Evolutionary conservation across 345 rosid genomes (phyloP).

Genomic region (Streptanthus diversifolius): DNA sequence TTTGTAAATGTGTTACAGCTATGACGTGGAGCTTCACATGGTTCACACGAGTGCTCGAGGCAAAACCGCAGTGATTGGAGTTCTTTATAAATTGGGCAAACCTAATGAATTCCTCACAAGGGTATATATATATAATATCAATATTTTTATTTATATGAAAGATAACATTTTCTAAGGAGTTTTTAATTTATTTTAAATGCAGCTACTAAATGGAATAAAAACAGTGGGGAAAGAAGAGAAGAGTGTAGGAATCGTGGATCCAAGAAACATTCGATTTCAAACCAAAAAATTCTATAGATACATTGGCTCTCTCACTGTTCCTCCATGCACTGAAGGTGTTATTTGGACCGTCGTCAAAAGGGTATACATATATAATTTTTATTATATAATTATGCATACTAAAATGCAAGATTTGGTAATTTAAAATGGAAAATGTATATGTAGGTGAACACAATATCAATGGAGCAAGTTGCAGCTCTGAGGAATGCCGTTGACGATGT

Average conservation of each 20-base stretch:
- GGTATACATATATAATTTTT: too few species aligned
- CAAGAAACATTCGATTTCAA: slow-evolving; percentile 45
- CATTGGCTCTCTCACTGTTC: slow-evolving; percentile 61
- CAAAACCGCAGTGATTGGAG: slow-evolving; percentile 46
- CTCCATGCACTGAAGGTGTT: slow-evolving; percentile 78
- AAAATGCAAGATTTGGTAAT: neutral
- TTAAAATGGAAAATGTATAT: neutral
- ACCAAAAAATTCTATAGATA: slow-evolving; percentile 61
- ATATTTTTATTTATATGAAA: neutral
- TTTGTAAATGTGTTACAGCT: slow-evolving; percentile 30
- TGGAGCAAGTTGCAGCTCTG: slow-evolving; percentile 51
- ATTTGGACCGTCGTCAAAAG: slow-evolving; percentile 56
- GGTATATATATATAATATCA: slow-evolving; percentile 44
- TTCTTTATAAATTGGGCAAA: slow-evolving; percentile 52
- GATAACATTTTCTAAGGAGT: neutral
- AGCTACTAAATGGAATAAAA: slow-evolving; percentile 47
- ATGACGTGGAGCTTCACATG: slow-evolving; percentile 56
- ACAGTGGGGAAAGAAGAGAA: slow-evolving; percentile 27
- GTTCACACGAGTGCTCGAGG: slow-evolving; percentile 45
- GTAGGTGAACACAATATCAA: slow-evolving; percentile 64
- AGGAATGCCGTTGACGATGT: slow-evolving; percentile 59
- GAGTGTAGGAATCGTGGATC: slow-evolving; percentile 46
- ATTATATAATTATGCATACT: too few species aligned
- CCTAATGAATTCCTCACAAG: slow-evolving; percentile 51
- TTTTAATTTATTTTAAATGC: neutral